These are phyloP conservation scores for Dothideomycetes sp. DNA, from an alignment of 2,329 filamentous ascomycete genomes.

Conservation along the genomic window DNA sequence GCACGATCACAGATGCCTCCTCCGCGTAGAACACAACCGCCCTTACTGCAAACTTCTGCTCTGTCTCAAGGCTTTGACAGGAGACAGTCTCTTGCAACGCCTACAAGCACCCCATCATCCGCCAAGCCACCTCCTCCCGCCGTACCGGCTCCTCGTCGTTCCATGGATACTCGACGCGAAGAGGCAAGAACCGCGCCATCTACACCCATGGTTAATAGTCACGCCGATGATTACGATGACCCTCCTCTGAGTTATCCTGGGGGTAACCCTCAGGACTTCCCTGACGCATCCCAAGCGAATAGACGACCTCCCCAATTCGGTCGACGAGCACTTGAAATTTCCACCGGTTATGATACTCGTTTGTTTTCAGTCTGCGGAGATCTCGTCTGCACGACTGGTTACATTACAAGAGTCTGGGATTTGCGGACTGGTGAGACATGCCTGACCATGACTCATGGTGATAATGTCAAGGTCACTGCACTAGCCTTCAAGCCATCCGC, in stretches of 20 bases:
- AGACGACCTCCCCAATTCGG: conserved; percentile 69
- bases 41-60: conserved; percentile 17
- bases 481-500: conserved; percentile 76
- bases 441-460: conserved; percentile 73
- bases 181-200: conserved; percentile 6
- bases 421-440: conserved; percentile 70
- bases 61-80: conserved; percentile 23
- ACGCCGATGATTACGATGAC: conserved; percentile 15
- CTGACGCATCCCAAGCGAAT: conserved; percentile 76
- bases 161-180: conserved; percentile 15
- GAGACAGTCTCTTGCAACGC: conserved; percentile 11
- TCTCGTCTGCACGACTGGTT: conserved; percentile 76
- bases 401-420: conserved; percentile 82
- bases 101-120: conserved; percentile 8
- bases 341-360: conserved; percentile 77
- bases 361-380: conserved; percentile 83
- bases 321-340: conserved; percentile 64
- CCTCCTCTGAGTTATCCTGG: conserved; percentile 12
- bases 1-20: conserved; percentile 3
- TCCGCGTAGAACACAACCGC: conserved; percentile 10
- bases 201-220: conserved; percentile 30
- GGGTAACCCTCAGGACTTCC: conserved; percentile 48
- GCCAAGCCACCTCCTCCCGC: conserved; percentile 21
- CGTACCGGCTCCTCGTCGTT: conserved; percentile 26
- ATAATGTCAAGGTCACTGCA: conserved; percentile 72